Base-by-base conservation (phyloP, 2,329 filamentous ascomycete genomes). In the Colletotrichum coccodes region DNA sequence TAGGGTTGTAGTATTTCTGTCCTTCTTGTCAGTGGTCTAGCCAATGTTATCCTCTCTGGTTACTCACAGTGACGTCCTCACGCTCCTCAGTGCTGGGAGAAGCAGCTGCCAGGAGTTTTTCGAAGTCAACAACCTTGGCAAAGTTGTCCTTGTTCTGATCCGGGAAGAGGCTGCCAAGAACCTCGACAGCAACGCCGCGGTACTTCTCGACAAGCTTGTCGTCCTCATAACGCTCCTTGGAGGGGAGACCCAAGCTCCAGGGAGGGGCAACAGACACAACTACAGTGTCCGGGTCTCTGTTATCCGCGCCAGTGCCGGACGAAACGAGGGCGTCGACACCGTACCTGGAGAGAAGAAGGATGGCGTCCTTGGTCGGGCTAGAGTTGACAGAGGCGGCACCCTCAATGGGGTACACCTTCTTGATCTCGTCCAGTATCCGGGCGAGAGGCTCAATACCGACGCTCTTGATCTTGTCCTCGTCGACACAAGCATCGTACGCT, bases 401-500 rank as follows among this genome's bases (percentile, higher is more conserved):
- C 44, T 57, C 44, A 18, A 68, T 30, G 11, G 64, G 59, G 34
- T 70, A 68, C 1, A 40, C 40, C 3, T 58, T 44, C 34, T 62
- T 65, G 54, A 72, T 60, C 50, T 86, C 77, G 16, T 84, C 77
- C n/a, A 93, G 79, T 11, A 92, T 77, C 5, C 85, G 76, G 21
- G 84, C 76, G 46, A 94, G 76, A 3, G 91, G 90, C 66, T 83
- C 76, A 6, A 86, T 79, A 2, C 90, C 91, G 12, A 83, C 75
- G 49, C 85, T 78, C 71, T 86, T 85, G 57, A 92, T 85, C 11
- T 80, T 78, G 8, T 85, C 81, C 74, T 91, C 86, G 72, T 93
- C 84, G 77, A 92, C 85, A 74, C 92, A 94, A 38, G 90, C 86
- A 70, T 88, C 80, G 73, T 93, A 94, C 0, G 85, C 87, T 52